These are phyloP conservation scores for Apiospora rasikravindrae DNA, from an alignment of 2,329 filamentous ascomycete species.

Conservation along the genomic window DNA sequence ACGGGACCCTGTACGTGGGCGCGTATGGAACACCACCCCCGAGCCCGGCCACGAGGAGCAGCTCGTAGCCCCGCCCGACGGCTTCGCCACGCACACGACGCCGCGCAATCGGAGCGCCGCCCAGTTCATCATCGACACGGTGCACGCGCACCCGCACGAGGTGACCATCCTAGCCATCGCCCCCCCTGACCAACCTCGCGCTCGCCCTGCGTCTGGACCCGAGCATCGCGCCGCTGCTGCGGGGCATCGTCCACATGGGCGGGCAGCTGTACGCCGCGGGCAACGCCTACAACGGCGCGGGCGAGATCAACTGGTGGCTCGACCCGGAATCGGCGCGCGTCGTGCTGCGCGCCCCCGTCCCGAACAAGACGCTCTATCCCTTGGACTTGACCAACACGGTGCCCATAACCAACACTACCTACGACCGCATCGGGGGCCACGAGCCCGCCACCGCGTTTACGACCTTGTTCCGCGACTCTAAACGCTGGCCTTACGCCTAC, in stretches of 20 bases:
- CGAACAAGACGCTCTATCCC: background rate
- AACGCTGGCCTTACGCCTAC: background rate
- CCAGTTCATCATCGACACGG: conserved; percentile 4
- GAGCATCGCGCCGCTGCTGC: background rate
- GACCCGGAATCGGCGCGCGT: conserved; percentile 12
- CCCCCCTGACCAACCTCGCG: conserved; percentile 7
- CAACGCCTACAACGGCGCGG: conserved; percentile 11
- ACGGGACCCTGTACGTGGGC: background rate
- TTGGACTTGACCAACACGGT: conserved; percentile 16
- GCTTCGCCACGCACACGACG: conserved; percentile 5
- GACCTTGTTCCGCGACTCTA: background rate
- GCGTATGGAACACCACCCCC: background rate
- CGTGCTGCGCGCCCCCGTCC: background rate
- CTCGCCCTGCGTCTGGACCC: background rate
- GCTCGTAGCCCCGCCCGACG: conserved; percentile 10
- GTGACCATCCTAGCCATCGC: conserved; percentile 11
- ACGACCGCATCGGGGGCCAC: background rate
- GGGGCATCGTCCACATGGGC: background rate
- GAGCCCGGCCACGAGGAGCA: background rate
- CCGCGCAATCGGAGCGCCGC: background rate
- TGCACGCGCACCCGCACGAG: background rate
- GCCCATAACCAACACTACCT: background rate
- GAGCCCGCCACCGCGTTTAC: background rate
- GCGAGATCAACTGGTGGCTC: conserved; percentile 14
- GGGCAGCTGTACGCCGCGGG: background rate